phyloP scores from a whole-genome alignment of 1,139 yeast species.

The Taphrina communis region DNA sequence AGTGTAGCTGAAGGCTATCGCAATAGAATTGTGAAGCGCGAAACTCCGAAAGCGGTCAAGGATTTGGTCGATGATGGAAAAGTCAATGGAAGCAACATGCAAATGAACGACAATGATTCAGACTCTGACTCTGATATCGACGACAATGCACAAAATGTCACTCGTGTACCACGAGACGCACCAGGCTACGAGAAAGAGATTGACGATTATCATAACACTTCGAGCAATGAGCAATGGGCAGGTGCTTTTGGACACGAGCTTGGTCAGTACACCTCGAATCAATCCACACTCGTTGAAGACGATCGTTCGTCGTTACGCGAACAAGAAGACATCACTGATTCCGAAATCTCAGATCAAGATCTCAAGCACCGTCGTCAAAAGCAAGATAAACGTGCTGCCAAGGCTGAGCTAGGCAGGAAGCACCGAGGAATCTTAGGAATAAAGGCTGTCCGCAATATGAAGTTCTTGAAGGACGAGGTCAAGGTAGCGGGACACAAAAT shows the following conservation, averaged over 20 bases:
- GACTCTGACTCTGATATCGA: constrained; percentile 23
- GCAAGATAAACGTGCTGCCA: constrained; percentile 34
- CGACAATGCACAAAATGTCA: constrained; percentile 17
- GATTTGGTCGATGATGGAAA: constrained; percentile 22
- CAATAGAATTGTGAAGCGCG: constrained; percentile 36
- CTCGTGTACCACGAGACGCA: constrained; percentile 33
- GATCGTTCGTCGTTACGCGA: constrained; percentile 20
- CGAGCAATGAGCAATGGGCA: constrained; percentile 27
- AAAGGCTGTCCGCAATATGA: constrained; percentile 37
- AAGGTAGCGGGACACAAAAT: constrained; percentile 35
- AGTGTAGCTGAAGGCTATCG: constrained; percentile 38
- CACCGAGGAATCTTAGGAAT: constrained; percentile 36
- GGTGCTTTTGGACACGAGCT: constrained; percentile 30
- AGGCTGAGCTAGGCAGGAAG: constrained; percentile 35
- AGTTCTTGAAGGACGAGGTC: constrained; percentile 38
- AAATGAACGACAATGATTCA: constrained; percentile 16
- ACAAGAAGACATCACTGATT: constrained; percentile 37
- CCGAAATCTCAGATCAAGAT: constrained; percentile 35
- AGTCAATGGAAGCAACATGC: constrained; percentile 20
- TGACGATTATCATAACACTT: constrained; percentile 32
- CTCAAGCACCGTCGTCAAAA: constrained; percentile 35
- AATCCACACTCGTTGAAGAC: constrained; percentile 8
- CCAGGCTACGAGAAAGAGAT: constrained; percentile 34
- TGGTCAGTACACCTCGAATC: constrained; percentile 28
- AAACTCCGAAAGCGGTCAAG: constrained; percentile 31